Conservation (phyloP, 768 basidiomycete genomes). For the Termitomyces sp. region DNA sequence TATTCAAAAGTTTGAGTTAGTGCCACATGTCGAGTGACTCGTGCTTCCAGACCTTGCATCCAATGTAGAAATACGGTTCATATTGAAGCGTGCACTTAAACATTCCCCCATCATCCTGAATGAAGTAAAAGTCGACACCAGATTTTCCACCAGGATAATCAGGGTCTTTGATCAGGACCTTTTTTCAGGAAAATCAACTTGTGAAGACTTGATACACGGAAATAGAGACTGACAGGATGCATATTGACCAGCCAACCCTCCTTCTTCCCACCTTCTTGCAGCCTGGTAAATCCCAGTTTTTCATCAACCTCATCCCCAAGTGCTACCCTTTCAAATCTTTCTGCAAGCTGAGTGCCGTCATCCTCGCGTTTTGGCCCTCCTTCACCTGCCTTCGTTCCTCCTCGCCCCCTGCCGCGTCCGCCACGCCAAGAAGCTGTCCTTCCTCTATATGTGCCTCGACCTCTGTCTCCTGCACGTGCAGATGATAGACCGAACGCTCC, state of each 20-base stretch:
- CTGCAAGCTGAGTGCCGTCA: slow-evolving; percentile 83
- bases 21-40: slow-evolving; percentile 5
- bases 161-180: slow-evolving; percentile 86
- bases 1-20: slow-evolving; percentile 21
- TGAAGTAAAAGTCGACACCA: slow-evolving; percentile 95
- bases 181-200: not conserved
- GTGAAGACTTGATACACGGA: not conserved
- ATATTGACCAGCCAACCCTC: slow-evolving; percentile 98
- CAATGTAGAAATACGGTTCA: slow-evolving; percentile 93
- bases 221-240: slow-evolving; percentile 71
- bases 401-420: slow-evolving; percentile 51
- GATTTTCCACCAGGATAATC: slow-evolving; percentile 81
- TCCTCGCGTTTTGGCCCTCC: slow-evolving; percentile 71
- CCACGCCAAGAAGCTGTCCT: slow-evolving; percentile 48
- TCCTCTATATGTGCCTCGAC: slow-evolving; percentile 41
- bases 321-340: slow-evolving; percentile 76
- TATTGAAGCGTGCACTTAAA: slow-evolving; percentile 93
- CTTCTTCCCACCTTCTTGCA: slow-evolving; percentile 71
- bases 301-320: slow-evolving; percentile 87
- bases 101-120: slow-evolving; percentile 93
- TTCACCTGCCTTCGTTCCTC: slow-evolving; percentile 38
- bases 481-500: slow-evolving; percentile 56
- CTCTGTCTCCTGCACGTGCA: slow-evolving; percentile 39
- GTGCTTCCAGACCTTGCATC: slow-evolving; percentile 68
- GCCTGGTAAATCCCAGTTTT: slow-evolving; percentile 80